Conservation (phyloP, 768 basidiomycete genomes). For the Termitomyces sp. region DNA sequence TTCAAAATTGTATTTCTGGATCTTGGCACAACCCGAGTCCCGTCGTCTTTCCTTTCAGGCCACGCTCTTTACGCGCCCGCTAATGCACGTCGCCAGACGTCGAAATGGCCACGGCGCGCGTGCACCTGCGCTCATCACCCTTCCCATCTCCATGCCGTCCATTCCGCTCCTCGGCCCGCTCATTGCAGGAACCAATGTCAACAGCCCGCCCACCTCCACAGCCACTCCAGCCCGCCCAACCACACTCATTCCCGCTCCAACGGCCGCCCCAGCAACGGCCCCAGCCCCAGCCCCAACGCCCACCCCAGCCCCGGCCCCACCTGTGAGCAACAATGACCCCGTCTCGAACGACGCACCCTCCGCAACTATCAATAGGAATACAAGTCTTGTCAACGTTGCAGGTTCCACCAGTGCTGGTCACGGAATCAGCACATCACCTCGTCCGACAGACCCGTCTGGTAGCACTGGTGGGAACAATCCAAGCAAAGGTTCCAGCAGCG, state of each 20-base stretch:
- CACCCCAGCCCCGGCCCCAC: background rate
- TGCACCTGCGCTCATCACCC: slow-evolving; percentile 31
- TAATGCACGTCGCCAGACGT: slow-evolving; percentile 11
- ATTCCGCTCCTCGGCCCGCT: slow-evolving; percentile 35
- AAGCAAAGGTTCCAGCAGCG: background rate
- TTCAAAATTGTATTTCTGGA: no score
- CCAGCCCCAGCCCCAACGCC: background rate
- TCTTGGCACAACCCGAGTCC: no score
- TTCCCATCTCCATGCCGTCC: slow-evolving; percentile 33
- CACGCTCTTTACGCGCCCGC: no score
- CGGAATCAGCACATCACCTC: slow-evolving; percentile 4
- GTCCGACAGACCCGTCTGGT: background rate
- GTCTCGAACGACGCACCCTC: slow-evolving; percentile 3
- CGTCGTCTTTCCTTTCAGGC: no score
- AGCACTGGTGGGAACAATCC: background rate
- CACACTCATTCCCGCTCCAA: slow-evolving; percentile 10
- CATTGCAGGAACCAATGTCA: slow-evolving; percentile 20
- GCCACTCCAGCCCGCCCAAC: slow-evolving; percentile 3
- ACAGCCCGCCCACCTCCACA: slow-evolving; percentile 8
- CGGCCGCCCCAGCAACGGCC: slow-evolving; percentile 6
- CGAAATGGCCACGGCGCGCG: no score
- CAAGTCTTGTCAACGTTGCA: background rate
- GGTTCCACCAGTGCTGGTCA: slow-evolving; percentile 2
- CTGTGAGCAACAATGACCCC: slow-evolving; percentile 8
- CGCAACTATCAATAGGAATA: background rate